Base-by-base conservation (phyloP, 2,329 filamentous ascomycete genomes). In the Talaromyces sp. region DNA sequence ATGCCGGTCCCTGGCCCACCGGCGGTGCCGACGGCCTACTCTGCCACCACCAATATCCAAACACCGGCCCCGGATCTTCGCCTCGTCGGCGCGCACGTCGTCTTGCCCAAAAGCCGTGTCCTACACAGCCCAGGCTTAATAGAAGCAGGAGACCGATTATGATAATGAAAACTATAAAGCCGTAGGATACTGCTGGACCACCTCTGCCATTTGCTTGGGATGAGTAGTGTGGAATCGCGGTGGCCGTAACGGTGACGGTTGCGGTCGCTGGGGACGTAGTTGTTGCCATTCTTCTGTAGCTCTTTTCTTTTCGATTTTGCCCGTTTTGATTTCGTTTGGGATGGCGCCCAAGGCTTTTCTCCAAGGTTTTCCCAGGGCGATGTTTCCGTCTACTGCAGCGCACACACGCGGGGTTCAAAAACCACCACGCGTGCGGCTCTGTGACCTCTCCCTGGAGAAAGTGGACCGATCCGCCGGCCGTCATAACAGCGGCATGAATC, bases 51-150 rank as follows among this genome's bases (percentile, higher is more conserved):
- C 18, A 54, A 48, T 11, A 40, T 5, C 31, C 23, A 40, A 39
- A n/a, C 21, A 40, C n/a, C 18, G 58, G 46, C 25, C 46, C 58
- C 8, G 58, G 58, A 31, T 60, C 46, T 14, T 60, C 58, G 4
- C 46, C 58, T 52, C 58, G 23, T 52, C 58, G 16, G 1, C 46
- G 58, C 18, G 58, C 58, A 2, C 23, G 46, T 16, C 35, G 58
- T 16, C 48, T n/a, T 1, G 37, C n/a, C 14, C 28, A 16, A 33
- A 54, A 23, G 0, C 21, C 25, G 21, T 52, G 33, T 5, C 58
- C 58, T 6, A 60, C 16, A 31, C 46, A 60, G 2, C 31, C 35
- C 3, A 37, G 14, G 21, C 58, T 44, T 5, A 39, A 1, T 31
- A 52, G 0, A 7, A 39, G 23, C 7, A 60, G 12, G 1, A 54